A percentile compares a stretch with the other conserved stretches of the same genome.
Conservation (phyloP, 306 rosid genomes). For the Amphicarpaea edgeworthii region DNA sequence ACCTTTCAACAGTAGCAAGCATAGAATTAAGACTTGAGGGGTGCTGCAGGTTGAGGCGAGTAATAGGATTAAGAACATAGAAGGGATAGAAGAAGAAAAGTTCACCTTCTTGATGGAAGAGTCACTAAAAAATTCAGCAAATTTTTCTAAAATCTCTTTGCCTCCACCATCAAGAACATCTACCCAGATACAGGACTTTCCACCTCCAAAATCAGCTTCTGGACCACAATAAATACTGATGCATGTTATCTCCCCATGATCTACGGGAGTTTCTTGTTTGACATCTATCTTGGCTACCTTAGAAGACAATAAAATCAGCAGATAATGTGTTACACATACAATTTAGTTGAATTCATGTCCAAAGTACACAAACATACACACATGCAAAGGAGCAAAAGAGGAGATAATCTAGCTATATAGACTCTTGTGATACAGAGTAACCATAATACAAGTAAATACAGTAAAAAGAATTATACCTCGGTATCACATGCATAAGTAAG, state of each 20-base stretch:
- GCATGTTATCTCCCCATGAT: constrained; percentile 94
- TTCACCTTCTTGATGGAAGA: constrained; percentile 82
- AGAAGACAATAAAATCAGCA: constrained; percentile 51
- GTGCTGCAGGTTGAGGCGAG: constrained; percentile 22
- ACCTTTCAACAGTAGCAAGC: constrained; percentile 30
- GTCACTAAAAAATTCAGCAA: constrained; percentile 83
- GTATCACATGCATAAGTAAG: constrained; percentile 94
- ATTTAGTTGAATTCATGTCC: constrained; percentile 12
- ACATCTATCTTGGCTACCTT: constrained; percentile 93
- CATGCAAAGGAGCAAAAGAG: not conserved
- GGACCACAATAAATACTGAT: constrained; percentile 91
- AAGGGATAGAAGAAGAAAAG: constrained; percentile 41
- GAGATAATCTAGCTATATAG: constrained; percentile 29
- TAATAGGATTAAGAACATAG: constrained; percentile 27
- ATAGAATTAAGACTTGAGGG: constrained; percentile 12
- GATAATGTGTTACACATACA: constrained; percentile 27
- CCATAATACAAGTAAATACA: constrained; percentile 32
- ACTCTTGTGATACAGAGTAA: constrained; percentile 24
- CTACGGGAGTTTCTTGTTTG: constrained; percentile 92
- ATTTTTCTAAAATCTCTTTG: constrained; percentile 67
- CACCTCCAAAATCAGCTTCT: constrained; percentile 85
- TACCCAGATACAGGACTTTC: constrained; percentile 96
- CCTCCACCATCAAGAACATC: constrained; percentile 99
- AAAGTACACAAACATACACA: constrained; percentile 11
- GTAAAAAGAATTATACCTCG: constrained; percentile 66